These are phyloP conservation scores for Mortierella sp. DNA, from an alignment of 371 early-diverging fungal species.

Conservation along the genomic window DNA sequence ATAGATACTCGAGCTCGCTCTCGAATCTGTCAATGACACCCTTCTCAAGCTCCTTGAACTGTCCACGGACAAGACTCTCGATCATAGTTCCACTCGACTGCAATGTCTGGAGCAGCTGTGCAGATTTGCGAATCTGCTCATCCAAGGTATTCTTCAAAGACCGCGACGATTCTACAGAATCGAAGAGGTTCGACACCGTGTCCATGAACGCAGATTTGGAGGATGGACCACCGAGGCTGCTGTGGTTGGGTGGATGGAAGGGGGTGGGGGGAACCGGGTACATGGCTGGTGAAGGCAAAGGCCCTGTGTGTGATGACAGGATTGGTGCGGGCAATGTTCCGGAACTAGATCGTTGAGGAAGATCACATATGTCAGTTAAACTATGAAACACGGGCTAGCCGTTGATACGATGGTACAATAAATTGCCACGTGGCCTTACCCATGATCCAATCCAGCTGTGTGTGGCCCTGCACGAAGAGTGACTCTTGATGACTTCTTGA, in stretches of 20 bases:
- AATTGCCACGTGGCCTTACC: slow-evolving; percentile 13
- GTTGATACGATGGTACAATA: neutral
- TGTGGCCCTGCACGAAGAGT: slow-evolving; percentile 34
- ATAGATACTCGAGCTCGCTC: slow-evolving; percentile 37
- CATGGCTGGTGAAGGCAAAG: slow-evolving; percentile 45
- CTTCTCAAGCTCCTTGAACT: slow-evolving; percentile 79
- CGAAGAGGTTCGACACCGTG: slow-evolving; percentile 68
- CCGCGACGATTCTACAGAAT: slow-evolving; percentile 66
- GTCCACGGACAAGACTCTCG: slow-evolving; percentile 77
- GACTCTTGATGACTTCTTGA: slow-evolving; percentile 26
- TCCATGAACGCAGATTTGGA: slow-evolving; percentile 61
- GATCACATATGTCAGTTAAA: neutral
- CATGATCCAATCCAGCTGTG: slow-evolving; percentile 29
- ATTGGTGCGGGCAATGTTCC: slow-evolving; percentile 53
- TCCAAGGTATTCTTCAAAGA: slow-evolving; percentile 72
- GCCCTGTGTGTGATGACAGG: slow-evolving; percentile 48
- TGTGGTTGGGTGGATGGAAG: slow-evolving; percentile 34
- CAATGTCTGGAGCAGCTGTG: slow-evolving; percentile 80
- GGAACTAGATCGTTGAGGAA: slow-evolving; percentile 16
- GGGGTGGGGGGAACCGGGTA: slow-evolving; percentile 43
- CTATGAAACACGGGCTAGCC: neutral
- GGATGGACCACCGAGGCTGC: slow-evolving; percentile 43
- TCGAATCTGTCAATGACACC: slow-evolving; percentile 58
- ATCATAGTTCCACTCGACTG: slow-evolving; percentile 79
- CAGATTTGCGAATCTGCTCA: slow-evolving; percentile 80